A percentile compares a stretch with the other conserved stretches of the same genome.
Conservation (phyloP, 2,329 filamentous ascomycete species). For the Elsinoe necatrix region DNA sequence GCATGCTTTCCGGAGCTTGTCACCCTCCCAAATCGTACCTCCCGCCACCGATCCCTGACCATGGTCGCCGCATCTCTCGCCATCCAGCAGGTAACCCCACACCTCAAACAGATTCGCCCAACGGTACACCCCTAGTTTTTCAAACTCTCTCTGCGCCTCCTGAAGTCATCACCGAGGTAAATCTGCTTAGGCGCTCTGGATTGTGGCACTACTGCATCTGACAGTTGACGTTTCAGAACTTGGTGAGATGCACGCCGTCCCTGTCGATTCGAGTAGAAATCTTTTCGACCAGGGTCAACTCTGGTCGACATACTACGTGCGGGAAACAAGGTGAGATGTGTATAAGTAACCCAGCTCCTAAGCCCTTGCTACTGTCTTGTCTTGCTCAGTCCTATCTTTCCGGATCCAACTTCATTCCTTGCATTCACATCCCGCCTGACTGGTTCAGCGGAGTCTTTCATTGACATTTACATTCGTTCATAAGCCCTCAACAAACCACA, state of each 20-base stretch:
- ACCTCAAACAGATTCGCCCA: slow-evolving; percentile 4
- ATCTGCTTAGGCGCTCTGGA: not conserved
- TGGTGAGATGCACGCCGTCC: slow-evolving; percentile 1
- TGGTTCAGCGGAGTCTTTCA: slow-evolving; percentile 7
- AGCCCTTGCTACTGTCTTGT: not conserved
- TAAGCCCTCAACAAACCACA: not conserved
- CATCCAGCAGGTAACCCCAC: not conserved
- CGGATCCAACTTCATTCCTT: slow-evolving; percentile 9
- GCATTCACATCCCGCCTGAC: slow-evolving; percentile 5
- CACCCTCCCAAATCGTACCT: not conserved
- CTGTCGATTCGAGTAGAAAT: not conserved
- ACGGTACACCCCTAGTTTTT: slow-evolving; percentile 3
- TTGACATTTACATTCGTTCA: slow-evolving; percentile 1
- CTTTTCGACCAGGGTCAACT: not conserved
- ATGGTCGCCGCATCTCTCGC: not conserved
- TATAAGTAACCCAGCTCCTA: not conserved
- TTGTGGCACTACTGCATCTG: slow-evolving; percentile 6
- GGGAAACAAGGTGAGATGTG: not conserved
- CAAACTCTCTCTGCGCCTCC: slow-evolving; percentile 10
- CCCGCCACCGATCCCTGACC: slow-evolving; percentile 2
- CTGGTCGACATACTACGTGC: not conserved
- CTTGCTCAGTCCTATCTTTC: slow-evolving; percentile 6
- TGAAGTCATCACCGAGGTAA: slow-evolving; percentile 12
- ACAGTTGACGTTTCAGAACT: slow-evolving; percentile 11
- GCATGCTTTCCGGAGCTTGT: slow-evolving; percentile 10